Conservation (phyloP, 2,329 filamentous ascomycete species). For the Xylaria polymorpha region DNA sequence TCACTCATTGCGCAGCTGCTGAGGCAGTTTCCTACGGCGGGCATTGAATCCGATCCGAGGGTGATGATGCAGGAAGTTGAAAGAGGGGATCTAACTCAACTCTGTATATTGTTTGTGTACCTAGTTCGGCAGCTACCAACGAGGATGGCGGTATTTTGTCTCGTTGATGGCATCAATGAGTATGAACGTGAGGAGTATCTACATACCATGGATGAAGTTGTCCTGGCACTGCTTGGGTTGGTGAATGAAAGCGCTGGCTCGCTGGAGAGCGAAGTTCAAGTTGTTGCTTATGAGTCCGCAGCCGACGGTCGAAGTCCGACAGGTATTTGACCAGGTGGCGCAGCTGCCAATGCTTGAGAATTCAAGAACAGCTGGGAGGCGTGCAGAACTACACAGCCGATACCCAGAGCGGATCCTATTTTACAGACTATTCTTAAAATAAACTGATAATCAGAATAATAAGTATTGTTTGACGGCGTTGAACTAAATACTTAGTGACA, state of each 20-base stretch:
- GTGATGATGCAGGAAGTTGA: constrained; percentile 8
- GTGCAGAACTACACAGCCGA: too few species aligned
- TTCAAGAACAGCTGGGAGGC: constrained; percentile 9
- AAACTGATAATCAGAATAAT: too few species aligned
- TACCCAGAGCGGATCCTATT: too few species aligned
- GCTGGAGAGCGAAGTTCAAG: constrained; percentile 15
- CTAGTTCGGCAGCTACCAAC: constrained; percentile 14
- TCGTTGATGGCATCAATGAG: constrained; percentile 26
- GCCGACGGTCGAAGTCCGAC: constrained; percentile 25
- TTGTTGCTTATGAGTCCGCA: constrained; percentile 26
- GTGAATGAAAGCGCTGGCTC: constrained; percentile 1
- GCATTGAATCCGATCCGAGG: constrained; percentile 2
- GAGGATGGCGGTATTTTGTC: constrained; percentile 17
- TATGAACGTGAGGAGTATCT: constrained; percentile 23
- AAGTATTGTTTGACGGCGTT: too few species aligned
- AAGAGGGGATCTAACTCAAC: constrained; percentile 9
- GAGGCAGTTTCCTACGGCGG: constrained; percentile 12
- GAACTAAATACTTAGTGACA: too few species aligned
- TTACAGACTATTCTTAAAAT: too few species aligned
- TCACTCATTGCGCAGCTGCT: constrained; percentile 25
- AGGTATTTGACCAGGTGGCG: constrained; percentile 24
- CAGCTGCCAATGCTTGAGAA: constrained; percentile 11
- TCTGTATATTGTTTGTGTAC: constrained; percentile 24
- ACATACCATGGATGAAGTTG: constrained; percentile 21
- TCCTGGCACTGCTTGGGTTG: constrained; percentile 12